These are phyloP conservation scores for Glonium stellatum DNA, from an alignment of 495 filamentous ascomycete genomes.

Conservation along the genomic window DNA sequence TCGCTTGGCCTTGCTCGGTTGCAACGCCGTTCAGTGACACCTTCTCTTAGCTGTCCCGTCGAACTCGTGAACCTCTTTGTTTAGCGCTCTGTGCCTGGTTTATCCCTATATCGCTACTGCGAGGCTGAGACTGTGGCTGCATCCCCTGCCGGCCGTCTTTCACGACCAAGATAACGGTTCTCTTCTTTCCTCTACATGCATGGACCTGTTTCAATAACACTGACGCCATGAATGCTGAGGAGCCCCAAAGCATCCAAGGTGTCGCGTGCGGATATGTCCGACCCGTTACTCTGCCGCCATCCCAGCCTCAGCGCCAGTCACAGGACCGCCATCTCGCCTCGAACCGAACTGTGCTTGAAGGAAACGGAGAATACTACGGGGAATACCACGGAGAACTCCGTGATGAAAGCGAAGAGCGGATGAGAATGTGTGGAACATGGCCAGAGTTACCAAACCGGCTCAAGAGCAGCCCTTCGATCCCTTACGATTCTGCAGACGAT, in stretches of 20 bases:
- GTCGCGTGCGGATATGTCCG: not conserved
- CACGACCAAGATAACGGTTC: too few relatives aligned
- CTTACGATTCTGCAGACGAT: not conserved
- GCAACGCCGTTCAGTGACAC: not conserved
- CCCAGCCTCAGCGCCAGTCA: not conserved
- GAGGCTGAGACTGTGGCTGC: conserved; percentile 7
- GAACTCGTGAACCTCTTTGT: not conserved
- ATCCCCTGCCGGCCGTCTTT: not conserved
- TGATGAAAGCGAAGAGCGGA: not conserved
- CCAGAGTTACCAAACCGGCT: not conserved
- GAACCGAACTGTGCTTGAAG: too few relatives aligned
- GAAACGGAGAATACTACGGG: too few relatives aligned
- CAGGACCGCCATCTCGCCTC: too few relatives aligned
- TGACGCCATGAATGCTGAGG: not conserved
- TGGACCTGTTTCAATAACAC: not conserved
- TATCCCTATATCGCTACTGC: not conserved
- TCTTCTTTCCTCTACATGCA: not conserved
- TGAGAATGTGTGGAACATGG: not conserved
- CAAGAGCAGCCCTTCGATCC: not conserved
- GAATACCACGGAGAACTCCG: too few relatives aligned
- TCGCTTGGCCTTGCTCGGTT: too few relatives aligned
- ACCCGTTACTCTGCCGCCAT: not conserved
- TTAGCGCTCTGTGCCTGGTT: not conserved
- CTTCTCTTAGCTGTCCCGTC: not conserved
- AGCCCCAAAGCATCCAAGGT: not conserved